Percentiles rank a stretch among this genome's conserved stretches.
Evolutionary conservation across 2,329 filamentous ascomycete genomes (phyloP).

Genomic region (Chrysosporium keratinophilum): DNA sequence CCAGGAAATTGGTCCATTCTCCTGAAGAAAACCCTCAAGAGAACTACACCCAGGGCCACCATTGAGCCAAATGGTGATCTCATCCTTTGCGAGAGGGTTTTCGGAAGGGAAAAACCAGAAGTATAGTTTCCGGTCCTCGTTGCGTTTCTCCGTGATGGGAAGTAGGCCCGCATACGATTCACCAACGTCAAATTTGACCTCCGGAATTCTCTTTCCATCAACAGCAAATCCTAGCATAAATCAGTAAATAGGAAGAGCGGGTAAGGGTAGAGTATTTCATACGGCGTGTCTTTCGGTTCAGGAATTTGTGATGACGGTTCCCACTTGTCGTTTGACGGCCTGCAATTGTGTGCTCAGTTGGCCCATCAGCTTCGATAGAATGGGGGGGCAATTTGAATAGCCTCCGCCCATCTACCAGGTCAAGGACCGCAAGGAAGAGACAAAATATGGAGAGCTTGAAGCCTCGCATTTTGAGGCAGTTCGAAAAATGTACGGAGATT

Average conservation of each 20-base stretch:
- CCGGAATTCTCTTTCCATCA: constrained; percentile 54
- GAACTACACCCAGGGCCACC: constrained; percentile 49
- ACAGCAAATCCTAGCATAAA: constrained; percentile 47
- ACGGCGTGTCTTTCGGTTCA: constrained; percentile 13
- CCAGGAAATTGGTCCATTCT: constrained; percentile 67
- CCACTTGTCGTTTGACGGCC: not conserved
- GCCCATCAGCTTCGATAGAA: not conserved
- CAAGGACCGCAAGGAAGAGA: constrained; percentile 6
- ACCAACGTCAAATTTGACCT: constrained; percentile 58
- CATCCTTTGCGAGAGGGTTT: constrained; percentile 36
- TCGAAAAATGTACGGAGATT: not conserved
- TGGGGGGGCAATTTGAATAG: not conserved
- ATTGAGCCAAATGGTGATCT: constrained; percentile 40
- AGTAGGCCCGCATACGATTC: constrained; percentile 43
- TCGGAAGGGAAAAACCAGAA: constrained; percentile 44
- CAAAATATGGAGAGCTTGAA: constrained; percentile 7
- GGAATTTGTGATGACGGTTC: not conserved
- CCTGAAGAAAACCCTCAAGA: constrained; percentile 59
- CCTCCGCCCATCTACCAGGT: constrained; percentile 5
- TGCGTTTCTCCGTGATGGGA: constrained; percentile 42
- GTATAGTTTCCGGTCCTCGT: constrained; percentile 39
- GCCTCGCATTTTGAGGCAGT: constrained; percentile 6
- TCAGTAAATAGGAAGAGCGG: not conserved
- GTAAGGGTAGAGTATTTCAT: not conserved
- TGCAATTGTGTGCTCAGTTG: not conserved